A percentile compares a stretch with the other conserved stretches of the same genome.
phyloP scores from a whole-genome alignment of 345 rosid species.

The Arabis alpina region DNA sequence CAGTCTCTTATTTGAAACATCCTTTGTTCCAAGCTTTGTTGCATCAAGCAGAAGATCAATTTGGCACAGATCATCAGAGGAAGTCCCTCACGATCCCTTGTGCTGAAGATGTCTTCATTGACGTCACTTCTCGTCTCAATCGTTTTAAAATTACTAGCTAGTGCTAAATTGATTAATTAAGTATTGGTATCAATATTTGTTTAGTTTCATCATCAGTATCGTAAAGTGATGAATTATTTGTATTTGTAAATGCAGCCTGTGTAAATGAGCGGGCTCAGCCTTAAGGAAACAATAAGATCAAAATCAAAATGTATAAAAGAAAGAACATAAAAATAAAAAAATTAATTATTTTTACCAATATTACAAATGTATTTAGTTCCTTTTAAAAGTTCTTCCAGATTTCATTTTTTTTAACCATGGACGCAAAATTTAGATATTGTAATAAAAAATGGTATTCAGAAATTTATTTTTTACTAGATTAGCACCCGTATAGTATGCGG shows the following conservation, averaged over 20 bases:
- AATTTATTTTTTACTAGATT: too few relatives aligned
- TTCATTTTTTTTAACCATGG: too few relatives aligned
- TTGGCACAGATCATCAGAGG: constrained; percentile 37
- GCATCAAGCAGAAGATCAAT: constrained; percentile 43
- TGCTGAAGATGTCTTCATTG: constrained; percentile 28
- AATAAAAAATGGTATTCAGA: too few relatives aligned
- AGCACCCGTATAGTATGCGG: too few relatives aligned
- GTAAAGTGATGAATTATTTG: not conserved
- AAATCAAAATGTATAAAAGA: constrained; percentile 8
- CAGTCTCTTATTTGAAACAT: constrained; percentile 48
- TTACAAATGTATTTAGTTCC: not conserved
- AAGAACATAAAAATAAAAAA: too few relatives aligned
- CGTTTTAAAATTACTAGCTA: not conserved
- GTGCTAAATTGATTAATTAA: not conserved
- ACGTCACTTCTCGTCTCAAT: constrained; percentile 25
- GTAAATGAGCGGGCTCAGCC: not conserved
- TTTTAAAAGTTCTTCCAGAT: not conserved
- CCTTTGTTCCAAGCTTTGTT: constrained; percentile 48
- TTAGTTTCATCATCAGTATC: constrained; percentile 13
- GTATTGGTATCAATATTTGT: constrained; percentile 4
- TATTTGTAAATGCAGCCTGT: too few relatives aligned
- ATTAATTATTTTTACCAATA: too few relatives aligned
- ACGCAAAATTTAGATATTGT: too few relatives aligned
- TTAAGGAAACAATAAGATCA: not conserved
- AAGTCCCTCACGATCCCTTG: constrained; percentile 41